phyloP scores from a whole-genome alignment of 164 flowering plant species.

The Piper longum region DNA sequence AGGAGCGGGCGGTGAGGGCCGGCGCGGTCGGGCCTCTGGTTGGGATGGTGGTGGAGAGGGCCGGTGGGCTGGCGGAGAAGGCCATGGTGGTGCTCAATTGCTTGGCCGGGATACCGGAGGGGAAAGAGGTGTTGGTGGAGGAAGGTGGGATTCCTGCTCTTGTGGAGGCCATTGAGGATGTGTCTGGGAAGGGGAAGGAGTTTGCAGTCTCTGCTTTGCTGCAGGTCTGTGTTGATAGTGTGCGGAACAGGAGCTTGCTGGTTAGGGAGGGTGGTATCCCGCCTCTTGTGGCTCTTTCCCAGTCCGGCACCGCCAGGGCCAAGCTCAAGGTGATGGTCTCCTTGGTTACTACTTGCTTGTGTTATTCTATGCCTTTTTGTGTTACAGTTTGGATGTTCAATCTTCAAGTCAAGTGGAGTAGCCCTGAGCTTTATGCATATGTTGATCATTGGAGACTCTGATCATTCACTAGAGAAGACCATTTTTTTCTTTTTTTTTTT shows the following conservation, averaged over 20 bases:
- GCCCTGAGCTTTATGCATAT: too few species aligned
- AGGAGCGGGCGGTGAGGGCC: conserved; percentile 80
- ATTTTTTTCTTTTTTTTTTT: too few species aligned
- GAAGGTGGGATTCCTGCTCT: conserved; percentile 81
- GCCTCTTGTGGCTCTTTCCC: conserved; percentile 81
- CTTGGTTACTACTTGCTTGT: not conserved
- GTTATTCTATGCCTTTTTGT: not conserved
- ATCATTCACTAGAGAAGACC: too few species aligned
- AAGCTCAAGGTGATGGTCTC: conserved; percentile 64
- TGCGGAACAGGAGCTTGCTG: conserved; percentile 52
- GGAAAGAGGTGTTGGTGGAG: conserved; percentile 57
- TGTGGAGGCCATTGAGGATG: conserved; percentile 89
- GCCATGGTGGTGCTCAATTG: conserved; percentile 91
- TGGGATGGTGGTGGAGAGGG: conserved; percentile 56
- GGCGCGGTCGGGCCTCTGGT: conserved; percentile 84
- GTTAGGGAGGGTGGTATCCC: conserved; percentile 96
- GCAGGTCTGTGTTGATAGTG: conserved; percentile 58
- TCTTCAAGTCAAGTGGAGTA: not conserved
- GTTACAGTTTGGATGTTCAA: not conserved
- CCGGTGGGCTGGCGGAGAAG: conserved; percentile 74
- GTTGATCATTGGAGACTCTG: too few species aligned
- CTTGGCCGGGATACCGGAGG: conserved; percentile 54
- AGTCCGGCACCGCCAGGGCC: conserved; percentile 62
- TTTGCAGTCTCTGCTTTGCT: conserved; percentile 76
- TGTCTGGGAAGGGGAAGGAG: conserved; percentile 75